phyloP scores from a whole-genome alignment of 2,329 filamentous ascomycete genomes.

The Colletotrichum zoysiae region DNA sequence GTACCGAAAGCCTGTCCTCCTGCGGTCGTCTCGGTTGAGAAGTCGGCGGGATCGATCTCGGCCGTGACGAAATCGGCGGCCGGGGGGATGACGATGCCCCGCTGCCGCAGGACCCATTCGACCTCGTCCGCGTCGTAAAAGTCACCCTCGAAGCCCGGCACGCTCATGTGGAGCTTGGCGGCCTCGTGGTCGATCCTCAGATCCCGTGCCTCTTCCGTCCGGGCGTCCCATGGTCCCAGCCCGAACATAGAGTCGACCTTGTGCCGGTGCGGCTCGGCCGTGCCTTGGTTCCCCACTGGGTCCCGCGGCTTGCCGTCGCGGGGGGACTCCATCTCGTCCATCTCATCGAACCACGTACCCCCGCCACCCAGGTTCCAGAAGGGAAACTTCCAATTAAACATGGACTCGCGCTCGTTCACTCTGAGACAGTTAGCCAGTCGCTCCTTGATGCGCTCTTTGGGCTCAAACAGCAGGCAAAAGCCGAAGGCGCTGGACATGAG shows the following conservation, averaged over 20 bases:
- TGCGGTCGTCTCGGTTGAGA: conserved; percentile 44
- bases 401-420: conserved; percentile 52
- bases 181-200: conserved; percentile 53
- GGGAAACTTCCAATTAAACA: conserved; percentile 71
- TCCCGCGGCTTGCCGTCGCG: conserved; percentile 16
- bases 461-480: conserved; percentile 74
- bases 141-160: conserved; percentile 76
- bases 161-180: conserved; percentile 62
- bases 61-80: conserved; percentile 71
- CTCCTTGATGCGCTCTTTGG: conserved; percentile 60
- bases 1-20: not conserved
- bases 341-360: conserved; percentile 70
- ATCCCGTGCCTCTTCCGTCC: conserved; percentile 56
- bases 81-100: conserved; percentile 73
- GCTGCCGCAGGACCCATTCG: conserved; percentile 76
- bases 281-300: conserved; percentile 55
- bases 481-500: conserved; percentile 72
- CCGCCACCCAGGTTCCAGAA: conserved; percentile 76
- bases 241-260: conserved; percentile 48
- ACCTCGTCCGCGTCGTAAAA: conserved; percentile 85
- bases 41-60: conserved; percentile 63
- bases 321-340: conserved; percentile 16
- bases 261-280: conserved; percentile 45
- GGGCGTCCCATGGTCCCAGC: conserved; percentile 62
- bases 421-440: conserved; percentile 54